Conservation (phyloP, 2,329 filamentous ascomycete species). For the Emmonsiellopsis sp. region DNA sequence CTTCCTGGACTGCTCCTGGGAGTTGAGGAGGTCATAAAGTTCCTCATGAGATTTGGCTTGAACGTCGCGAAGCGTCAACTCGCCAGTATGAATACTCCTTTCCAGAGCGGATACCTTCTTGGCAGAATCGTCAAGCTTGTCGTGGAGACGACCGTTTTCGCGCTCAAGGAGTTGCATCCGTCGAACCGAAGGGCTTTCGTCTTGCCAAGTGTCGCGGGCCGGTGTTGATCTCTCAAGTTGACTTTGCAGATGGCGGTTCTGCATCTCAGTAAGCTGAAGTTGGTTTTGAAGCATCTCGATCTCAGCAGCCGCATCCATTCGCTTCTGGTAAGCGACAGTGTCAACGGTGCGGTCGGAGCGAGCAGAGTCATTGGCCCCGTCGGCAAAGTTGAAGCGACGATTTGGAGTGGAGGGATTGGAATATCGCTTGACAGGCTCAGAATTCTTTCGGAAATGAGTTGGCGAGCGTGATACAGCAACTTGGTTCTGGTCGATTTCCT, state of each 20-base stretch:
- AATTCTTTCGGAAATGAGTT: conserved; percentile 55
- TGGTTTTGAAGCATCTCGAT: conserved; percentile 90
- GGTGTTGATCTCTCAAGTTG: conserved; percentile 67
- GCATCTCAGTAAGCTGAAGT: conserved; percentile 88
- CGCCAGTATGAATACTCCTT: conserved; percentile 74
- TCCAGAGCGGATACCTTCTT: conserved; percentile 88
- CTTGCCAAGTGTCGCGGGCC: conserved; percentile 51
- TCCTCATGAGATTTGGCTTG: conserved; percentile 93
- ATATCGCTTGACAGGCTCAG: conserved; percentile 51
- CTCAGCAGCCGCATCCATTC: conserved; percentile 84
- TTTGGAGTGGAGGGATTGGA: conserved; percentile 70
- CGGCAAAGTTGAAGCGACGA: conserved; percentile 58
- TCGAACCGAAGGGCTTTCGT: conserved; percentile 69
- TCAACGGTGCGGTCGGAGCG: conserved; percentile 81
- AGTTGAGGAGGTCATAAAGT: conserved; percentile 83
- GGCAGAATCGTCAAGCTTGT: conserved; percentile 86
- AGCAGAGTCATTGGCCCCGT: conserved; percentile 60
- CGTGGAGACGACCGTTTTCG: conserved; percentile 83
- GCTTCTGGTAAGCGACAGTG: conserved; percentile 72
- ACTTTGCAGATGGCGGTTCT: conserved; percentile 83
- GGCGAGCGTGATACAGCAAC: conserved; percentile 64
- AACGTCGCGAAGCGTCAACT: conserved; percentile 81
- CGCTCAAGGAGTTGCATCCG: conserved; percentile 87
- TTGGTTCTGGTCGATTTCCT: conserved; percentile 82
- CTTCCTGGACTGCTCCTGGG: conserved; percentile 80